These are phyloP conservation scores for Inga laurina DNA, from an alignment of 306 rosid species.

Conservation along the genomic window DNA sequence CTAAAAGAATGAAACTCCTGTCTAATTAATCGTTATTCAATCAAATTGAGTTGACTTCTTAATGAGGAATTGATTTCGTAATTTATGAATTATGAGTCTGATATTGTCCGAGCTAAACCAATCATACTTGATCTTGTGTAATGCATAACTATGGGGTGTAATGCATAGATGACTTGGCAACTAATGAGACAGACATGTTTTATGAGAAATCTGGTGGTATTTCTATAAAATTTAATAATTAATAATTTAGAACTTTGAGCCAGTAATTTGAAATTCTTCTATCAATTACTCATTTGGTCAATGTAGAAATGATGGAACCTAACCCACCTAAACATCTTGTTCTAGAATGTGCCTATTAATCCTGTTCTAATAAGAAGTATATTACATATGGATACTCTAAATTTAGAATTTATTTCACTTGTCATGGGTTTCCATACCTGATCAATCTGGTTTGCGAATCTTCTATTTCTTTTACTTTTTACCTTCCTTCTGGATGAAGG, in stretches of 20 bases:
- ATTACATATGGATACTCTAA: not conserved
- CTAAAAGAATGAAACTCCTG: not conserved
- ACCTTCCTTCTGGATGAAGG: not conserved
- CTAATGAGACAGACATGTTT: not conserved
- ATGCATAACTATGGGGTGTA: not conserved
- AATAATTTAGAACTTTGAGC: not conserved
- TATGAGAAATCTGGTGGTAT: not conserved
- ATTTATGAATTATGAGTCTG: too few relatives aligned
- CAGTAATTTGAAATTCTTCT: not conserved
- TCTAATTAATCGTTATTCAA: not conserved
- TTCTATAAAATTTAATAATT: not conserved
- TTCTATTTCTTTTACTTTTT: not conserved
- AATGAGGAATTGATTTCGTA: not conserved
- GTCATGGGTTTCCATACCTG: not conserved
- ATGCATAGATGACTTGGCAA: not conserved
- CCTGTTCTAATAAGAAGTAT: not conserved
- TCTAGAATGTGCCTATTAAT: not conserved
- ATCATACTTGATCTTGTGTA: not conserved
- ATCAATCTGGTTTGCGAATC: not conserved
- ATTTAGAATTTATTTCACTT: not conserved
- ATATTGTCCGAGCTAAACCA: not conserved
- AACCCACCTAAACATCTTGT: not conserved
- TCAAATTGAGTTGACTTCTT: not conserved
- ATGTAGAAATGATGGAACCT: not conserved
- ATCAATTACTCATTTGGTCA: not conserved